These are phyloP conservation scores for Talaromyces nanjingensis DNA, from an alignment of 495 filamentous ascomycete genomes.

Conservation along the genomic window DNA sequence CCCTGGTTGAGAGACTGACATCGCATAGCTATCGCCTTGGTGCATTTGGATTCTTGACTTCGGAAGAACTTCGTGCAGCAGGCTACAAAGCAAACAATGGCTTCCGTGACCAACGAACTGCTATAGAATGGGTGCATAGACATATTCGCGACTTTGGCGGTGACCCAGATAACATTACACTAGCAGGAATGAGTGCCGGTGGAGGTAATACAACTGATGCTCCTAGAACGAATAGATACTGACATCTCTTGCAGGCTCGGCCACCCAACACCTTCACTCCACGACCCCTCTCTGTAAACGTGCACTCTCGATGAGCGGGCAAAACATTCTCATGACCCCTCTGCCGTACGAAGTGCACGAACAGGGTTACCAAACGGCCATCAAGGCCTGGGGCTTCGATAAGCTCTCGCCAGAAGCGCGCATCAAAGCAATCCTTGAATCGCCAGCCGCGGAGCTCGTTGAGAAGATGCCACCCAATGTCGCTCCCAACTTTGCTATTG, in stretches of 20 bases:
- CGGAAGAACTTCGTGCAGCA: slow-evolving; percentile 24
- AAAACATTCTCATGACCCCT: slow-evolving; percentile 24
- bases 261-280: slow-evolving; percentile 32
- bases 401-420: slow-evolving; percentile 21
- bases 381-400: slow-evolving; percentile 28
- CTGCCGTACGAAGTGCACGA: slow-evolving; percentile 26
- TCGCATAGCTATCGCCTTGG: slow-evolving; percentile 36
- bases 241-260: slow-evolving; percentile 17
- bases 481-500: slow-evolving; percentile 21
- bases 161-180: slow-evolving; percentile 57
- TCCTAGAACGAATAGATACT: neutral
- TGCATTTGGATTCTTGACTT: slow-evolving; percentile 44
- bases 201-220: slow-evolving; percentile 28
- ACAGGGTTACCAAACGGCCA: slow-evolving; percentile 26
- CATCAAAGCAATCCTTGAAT: slow-evolving; percentile 24
- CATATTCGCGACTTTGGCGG: slow-evolving; percentile 52
- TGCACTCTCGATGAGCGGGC: slow-evolving; percentile 32
- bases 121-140: slow-evolving; percentile 29
- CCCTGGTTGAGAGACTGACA: neutral
- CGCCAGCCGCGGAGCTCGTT: slow-evolving; percentile 26
- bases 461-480: slow-evolving; percentile 21
- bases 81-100: slow-evolving; percentile 30
- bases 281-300: slow-evolving; percentile 31
- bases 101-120: slow-evolving; percentile 27
- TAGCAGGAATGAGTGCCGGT: slow-evolving; percentile 61